phyloP scores from a whole-genome alignment of 2,329 filamentous ascomycete species.

The Aspergillus sp. region DNA sequence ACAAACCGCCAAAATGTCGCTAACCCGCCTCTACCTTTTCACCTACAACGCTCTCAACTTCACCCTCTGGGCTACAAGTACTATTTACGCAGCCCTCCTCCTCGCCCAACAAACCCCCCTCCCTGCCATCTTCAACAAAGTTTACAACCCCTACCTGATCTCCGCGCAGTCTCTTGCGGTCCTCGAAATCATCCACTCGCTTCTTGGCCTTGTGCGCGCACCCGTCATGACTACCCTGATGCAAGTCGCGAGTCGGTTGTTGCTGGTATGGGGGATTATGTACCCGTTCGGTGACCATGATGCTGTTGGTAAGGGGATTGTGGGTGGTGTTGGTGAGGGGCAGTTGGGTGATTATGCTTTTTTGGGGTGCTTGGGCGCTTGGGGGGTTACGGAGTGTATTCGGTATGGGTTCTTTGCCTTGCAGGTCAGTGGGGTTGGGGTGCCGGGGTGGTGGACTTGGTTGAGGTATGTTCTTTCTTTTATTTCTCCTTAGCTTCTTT shows the following conservation, averaged over 20 bases:
- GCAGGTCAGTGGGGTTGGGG: constrained; percentile 47
- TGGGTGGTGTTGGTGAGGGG: constrained; percentile 16
- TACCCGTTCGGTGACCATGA: constrained; percentile 62
- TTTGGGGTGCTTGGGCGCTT: constrained; percentile 61
- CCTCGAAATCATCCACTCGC: constrained; percentile 76
- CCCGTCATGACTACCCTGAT: constrained; percentile 78
- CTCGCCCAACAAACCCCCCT: constrained; percentile 43
- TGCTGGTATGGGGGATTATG: constrained; percentile 83
- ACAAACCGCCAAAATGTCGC: constrained; percentile 4
- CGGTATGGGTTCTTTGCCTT: constrained; percentile 88
- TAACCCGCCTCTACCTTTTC: constrained; percentile 65
- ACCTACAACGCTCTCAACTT: constrained; percentile 78
- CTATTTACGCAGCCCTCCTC: constrained; percentile 57
- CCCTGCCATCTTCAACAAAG: constrained; percentile 40
- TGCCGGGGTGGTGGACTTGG: constrained; percentile 66
- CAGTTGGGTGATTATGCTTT: constrained; percentile 37
- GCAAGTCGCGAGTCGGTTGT: constrained; percentile 80
- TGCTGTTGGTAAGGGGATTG: constrained; percentile 50
- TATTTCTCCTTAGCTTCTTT: not conserved
- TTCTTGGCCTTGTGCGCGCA: constrained; percentile 74
- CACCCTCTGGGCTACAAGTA: constrained; percentile 68
- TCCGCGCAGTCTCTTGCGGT: constrained; percentile 77
- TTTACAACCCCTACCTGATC: constrained; percentile 33
- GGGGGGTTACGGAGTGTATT: constrained; percentile 86
- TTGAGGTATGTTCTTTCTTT: constrained; percentile 21